Base-by-base conservation (phyloP, 176 grass and related monocot species). In the Microstegium vimineum region DNA sequence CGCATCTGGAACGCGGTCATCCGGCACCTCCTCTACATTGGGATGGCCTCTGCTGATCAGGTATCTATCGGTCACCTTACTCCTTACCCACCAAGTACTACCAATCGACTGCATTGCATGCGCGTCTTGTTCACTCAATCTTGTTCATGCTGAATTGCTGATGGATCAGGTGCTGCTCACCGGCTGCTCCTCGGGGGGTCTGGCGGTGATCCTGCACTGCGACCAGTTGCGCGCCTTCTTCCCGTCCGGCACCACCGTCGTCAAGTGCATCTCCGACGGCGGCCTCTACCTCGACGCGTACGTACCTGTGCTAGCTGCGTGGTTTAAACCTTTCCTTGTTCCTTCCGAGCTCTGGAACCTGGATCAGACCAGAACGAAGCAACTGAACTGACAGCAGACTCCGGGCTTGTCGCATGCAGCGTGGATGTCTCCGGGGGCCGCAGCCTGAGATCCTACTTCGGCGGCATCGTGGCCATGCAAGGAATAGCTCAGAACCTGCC, bases 261-360 rank as follows among this genome's bases (percentile, higher is more conserved):
- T 98, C 62, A 98, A 98, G 62, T 98, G 95, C 86, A 69, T 98
- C 26, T 71, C 95, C 33, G 95, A 98, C 73, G 92, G 75, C 1
- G 95, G 95, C 65, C 76, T 98, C 38, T 98, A 93, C 87, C 84
- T 98, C 25, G 90, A 98, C 74, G 90, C 61, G 95, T 98, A 88
- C 45, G 92, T 79, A 23, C 22, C 54, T 59, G 3, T 57, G 54
- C 52, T 56, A n/a, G n/a, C n/a, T n/a, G n/a, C n/a, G 16, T 62
- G 49, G 0, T 8, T 71, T 43, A 4, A 43, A 54, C 38, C 66
- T 69, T 33, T 5, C 38, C 5, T 36, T 5, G 6, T 5, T 54
- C 34, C 35, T 43, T 40, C 35, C 11, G 2, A 9, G 33, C 14
- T 61, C 10, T n/a, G n/a, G n/a, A n/a, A n/a, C n/a, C n/a, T n/a